Evolutionary conservation across 345 rosid genomes (phyloP).

Genomic region (Pistacia vera): DNA sequence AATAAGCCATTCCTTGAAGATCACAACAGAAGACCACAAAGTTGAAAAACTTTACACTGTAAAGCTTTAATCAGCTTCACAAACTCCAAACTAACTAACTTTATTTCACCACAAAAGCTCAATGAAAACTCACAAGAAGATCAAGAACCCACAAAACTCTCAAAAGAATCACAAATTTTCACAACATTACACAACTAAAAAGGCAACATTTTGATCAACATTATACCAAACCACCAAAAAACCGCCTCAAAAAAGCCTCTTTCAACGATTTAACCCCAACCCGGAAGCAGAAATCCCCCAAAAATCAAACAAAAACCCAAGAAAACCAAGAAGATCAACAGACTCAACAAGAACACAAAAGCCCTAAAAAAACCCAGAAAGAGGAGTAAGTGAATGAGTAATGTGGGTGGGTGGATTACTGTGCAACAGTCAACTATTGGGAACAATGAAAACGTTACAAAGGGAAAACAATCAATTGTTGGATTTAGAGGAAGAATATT

Average conservation of each 20-base stretch:
- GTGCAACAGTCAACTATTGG: conserved; percentile 18
- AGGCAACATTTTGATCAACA: background rate
- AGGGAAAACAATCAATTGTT: conserved; percentile 6
- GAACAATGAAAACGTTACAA: conserved; percentile 18
- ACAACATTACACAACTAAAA: background rate
- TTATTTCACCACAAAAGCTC: background rate
- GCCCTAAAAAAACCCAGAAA: background rate
- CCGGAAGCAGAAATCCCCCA: conserved; percentile 13
- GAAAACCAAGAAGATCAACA: background rate
- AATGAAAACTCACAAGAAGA: conserved; percentile 20
- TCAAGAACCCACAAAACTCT: conserved; percentile 20
- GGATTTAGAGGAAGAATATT: no score
- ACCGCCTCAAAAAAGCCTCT: background rate
- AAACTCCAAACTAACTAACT: conserved; percentile 13
- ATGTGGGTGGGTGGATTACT: conserved; percentile 1
- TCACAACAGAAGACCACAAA: conserved; percentile 5
- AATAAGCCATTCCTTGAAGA: conserved; percentile 21
- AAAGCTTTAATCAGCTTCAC: conserved; percentile 16
- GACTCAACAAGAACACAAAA: background rate
- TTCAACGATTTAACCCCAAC: background rate
- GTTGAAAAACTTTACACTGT: background rate
- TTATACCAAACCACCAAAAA: background rate
- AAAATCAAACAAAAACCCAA: background rate
- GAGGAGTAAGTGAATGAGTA: background rate
- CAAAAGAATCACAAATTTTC: background rate